Base-by-base conservation (phyloP, 768 basidiomycete species). In the Mycena chlorophos region DNA sequence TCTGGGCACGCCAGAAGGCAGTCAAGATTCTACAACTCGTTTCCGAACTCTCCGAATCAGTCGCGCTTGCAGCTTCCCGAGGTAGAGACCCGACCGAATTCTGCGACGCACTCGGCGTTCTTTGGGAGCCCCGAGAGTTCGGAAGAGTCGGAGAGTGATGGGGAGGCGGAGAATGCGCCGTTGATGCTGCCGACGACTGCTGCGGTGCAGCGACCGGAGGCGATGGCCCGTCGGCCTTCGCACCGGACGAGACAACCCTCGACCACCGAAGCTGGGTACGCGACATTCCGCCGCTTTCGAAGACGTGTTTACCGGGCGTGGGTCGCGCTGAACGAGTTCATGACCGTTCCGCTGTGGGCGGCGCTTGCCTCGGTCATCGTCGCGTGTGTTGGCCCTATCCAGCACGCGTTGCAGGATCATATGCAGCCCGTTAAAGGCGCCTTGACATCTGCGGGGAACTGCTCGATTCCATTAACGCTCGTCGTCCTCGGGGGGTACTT, bases 401-500 rank as follows among this genome's bases (percentile, higher is more conserved):
- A 98, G 68, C 81, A 84, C 48, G 66, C 78, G 8, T 76, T 98
- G 50, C 81, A 87, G 23, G 70, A 76, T 4, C 81, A 86, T 60
- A 74, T 90, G 69, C 76, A 74, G 30, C 84, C 88, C 0, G 67
- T 92, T 56, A 88, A 84, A 63, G 82, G 85, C 26, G 87, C 91
- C 0, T 70, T 94, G 47, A 76, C 73, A 2, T 73, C 75, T 13
- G 85, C 87, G 1, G 91, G 93, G 1, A 84, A 79, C 56, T 92
- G 91, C 57, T 86, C 88, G 10, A 87, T 98, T 57, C 96, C 95
- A 0, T 66, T 98, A 25, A 98, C 95, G 2, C 75, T 97, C 23
- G 79, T 98, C 53, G 93, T 97, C 5, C 85, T 98, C 39, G 95
- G 95, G 12, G 94, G 90, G 14, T 98, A 95, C 76, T 96, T 96